Evolutionary conservation across 108 stramenopile species (phyloP), one percentile per base, ranked within the genome.

Genomic region (Poteriospumella lacustris): DNA sequence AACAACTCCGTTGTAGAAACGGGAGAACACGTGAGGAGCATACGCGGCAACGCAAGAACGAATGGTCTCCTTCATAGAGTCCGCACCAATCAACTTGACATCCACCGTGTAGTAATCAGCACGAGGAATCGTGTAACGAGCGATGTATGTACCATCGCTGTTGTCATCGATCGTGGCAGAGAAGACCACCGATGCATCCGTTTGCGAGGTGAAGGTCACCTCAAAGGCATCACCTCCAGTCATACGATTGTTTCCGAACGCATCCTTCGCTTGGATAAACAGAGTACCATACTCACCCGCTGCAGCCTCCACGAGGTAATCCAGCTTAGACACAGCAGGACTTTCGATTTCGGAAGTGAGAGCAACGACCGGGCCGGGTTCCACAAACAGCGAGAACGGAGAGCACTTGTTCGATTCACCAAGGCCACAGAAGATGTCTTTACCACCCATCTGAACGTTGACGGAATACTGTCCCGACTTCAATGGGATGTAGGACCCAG

Each of bases 401-500:
- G 90, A 91, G 85, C 92, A 93, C 60, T 87, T 89, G 39, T 85
- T 56, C 9, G 75, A 81, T 47, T 90, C 89, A 44, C 89, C 90
- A n/a, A 75, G 59, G 2, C 90, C 91, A 77, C 92, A 92, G 81
- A 89, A 92, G 69, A 91, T 91, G 76, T 91, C 85, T 19, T 81
- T 87, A 29, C 91, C 92, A 0, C 89, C 90, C 1, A 90, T 91
- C 68, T 80, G 87, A 58, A 93, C 89, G 24, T 84, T 82, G n/a
- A 93, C 67, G 58, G 64, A 62, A 80, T 91, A 93, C 34, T 44
- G 64, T 3, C 92, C 92, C 1, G 91, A 82, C 79, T 89, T 88
- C n/a, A 89, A 79, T 34, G 88, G 64, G n/a, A 77, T 84, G 79
- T 89, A 93, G 41, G 83, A 68, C 15, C 87, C 88, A 1, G 68